phyloP scores from a whole-genome alignment of 257 asterid species.

The Plantago ovata region DNA sequence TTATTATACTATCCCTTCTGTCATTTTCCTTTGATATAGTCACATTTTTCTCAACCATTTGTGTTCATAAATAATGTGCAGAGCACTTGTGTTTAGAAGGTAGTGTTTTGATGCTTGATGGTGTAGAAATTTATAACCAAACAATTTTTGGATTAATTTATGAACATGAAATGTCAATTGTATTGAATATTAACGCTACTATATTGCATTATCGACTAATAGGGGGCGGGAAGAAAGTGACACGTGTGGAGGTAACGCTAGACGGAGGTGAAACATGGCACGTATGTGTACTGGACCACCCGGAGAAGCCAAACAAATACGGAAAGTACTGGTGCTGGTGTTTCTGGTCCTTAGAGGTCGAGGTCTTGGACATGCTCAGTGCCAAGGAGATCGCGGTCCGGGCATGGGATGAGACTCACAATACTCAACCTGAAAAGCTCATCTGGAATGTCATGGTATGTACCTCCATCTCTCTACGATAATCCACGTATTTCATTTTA shows the following conservation, averaged over 20 bases:
- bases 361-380: conserved; percentile 68
- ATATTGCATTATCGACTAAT: neutral
- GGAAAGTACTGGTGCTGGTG: conserved; percentile 99
- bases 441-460: conserved; percentile 92
- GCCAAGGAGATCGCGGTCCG: conserved; percentile 89
- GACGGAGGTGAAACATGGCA: conserved; percentile 92
- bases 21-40: no score
- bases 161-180: no score
- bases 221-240: conserved; percentile 97
- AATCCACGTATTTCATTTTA: no score
- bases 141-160: no score
- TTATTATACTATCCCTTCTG: no score
- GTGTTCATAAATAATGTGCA: no score
- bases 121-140: no score
- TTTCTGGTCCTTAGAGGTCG: conserved; percentile 86
- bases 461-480: neutral
- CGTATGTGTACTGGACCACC: conserved; percentile 53
- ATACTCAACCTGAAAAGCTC: conserved; percentile 92
- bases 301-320: conserved; percentile 67
- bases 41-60: no score
- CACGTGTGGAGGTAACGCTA: conserved; percentile 81
- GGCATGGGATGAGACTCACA: conserved; percentile 88
- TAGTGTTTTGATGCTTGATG: no score
- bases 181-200: no score
- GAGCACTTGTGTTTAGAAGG: no score